Evolutionary conservation across 768 basidiomycete genomes (phyloP).

Genomic region (Mycena rosella): DNA sequence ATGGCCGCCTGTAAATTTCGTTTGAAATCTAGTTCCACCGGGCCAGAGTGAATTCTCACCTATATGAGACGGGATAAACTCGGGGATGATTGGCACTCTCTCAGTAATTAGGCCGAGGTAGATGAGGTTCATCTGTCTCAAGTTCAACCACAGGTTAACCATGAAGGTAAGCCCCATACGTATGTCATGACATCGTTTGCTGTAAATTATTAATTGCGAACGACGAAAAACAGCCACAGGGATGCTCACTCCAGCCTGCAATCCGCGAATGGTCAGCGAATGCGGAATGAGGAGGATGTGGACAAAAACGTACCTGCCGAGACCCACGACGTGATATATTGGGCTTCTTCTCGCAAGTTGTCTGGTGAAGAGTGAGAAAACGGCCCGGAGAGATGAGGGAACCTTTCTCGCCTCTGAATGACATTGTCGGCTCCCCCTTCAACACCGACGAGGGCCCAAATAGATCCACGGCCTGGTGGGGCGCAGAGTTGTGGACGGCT

Average conservation of each 20-base stretch:
- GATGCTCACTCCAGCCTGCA: slow-evolving; percentile 77
- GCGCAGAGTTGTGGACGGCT: background rate
- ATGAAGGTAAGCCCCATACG: too few relatives aligned
- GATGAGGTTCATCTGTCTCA: slow-evolving; percentile 62
- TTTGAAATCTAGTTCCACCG: background rate
- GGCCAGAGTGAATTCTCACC: background rate
- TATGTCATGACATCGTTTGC: slow-evolving; percentile 87
- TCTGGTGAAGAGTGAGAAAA: slow-evolving; percentile 53
- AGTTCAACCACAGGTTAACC: slow-evolving; percentile 1
- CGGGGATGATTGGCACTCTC: slow-evolving; percentile 69
- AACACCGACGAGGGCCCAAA: slow-evolving; percentile 29
- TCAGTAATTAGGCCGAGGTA: slow-evolving; percentile 71
- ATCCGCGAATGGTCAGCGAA: too few relatives aligned
- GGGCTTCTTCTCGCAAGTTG: slow-evolving; percentile 68
- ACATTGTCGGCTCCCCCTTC: slow-evolving; percentile 66
- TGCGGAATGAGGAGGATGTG: too few relatives aligned
- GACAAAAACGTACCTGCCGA: too few relatives aligned
- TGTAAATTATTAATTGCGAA: slow-evolving; percentile 43
- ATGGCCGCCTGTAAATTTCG: slow-evolving; percentile 45
- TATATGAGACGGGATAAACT: slow-evolving; percentile 71
- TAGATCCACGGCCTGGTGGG: slow-evolving; percentile 23
- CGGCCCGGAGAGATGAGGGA: background rate
- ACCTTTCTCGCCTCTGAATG: slow-evolving; percentile 64
- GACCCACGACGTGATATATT: slow-evolving; percentile 82
- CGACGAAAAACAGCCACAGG: slow-evolving; percentile 4